A percentile compares a stretch with the other conserved stretches of the same genome.
These are phyloP conservation scores for Neoboletus subvelutipes DNA, from an alignment of 768 basidiomycete species.

Conservation along the genomic window DNA sequence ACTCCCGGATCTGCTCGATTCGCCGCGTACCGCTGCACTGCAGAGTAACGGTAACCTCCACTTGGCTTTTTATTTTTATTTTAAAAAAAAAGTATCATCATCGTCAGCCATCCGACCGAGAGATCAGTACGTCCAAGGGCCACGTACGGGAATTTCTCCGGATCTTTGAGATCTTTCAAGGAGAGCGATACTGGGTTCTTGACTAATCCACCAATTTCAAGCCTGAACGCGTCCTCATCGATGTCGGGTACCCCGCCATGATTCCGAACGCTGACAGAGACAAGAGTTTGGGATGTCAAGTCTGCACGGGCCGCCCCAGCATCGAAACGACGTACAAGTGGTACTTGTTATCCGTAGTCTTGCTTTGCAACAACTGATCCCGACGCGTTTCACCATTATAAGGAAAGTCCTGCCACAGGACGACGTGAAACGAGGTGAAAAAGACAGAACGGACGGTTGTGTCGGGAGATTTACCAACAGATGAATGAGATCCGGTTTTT, in stretches of 20 bases:
- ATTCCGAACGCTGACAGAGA: conserved; percentile 45
- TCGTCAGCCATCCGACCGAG: background rate
- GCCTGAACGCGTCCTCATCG: conserved; percentile 43
- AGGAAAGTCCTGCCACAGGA: conserved; percentile 41
- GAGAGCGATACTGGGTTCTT: conserved; percentile 43
- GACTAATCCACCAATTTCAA: conserved; percentile 55
- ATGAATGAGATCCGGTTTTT: conserved; percentile 52
- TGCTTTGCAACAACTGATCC: conserved; percentile 41
- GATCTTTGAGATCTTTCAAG: conserved; percentile 49
- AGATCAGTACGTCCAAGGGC: background rate
- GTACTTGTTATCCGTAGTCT: conserved; percentile 48
- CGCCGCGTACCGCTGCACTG: conserved; percentile 56
- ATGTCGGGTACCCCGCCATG: conserved; percentile 54
- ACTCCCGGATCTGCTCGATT: conserved; percentile 50
- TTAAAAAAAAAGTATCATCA: background rate
- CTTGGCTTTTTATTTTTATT: conserved; percentile 42
- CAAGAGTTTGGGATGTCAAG: too few relatives aligned
- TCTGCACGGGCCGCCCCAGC: background rate
- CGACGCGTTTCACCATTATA: conserved; percentile 54
- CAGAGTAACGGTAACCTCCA: conserved; percentile 50
- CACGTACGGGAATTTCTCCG: conserved; percentile 45
- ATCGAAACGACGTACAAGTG: conserved; percentile 44
- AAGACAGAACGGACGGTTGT: background rate
- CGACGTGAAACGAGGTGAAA: background rate
- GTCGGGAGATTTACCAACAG: conserved; percentile 30